Evolutionary conservation across 176 grass and related monocot species (phyloP), one percentile per base, ranked within the genome.

Genomic region (Triticum turgidum): DNA sequence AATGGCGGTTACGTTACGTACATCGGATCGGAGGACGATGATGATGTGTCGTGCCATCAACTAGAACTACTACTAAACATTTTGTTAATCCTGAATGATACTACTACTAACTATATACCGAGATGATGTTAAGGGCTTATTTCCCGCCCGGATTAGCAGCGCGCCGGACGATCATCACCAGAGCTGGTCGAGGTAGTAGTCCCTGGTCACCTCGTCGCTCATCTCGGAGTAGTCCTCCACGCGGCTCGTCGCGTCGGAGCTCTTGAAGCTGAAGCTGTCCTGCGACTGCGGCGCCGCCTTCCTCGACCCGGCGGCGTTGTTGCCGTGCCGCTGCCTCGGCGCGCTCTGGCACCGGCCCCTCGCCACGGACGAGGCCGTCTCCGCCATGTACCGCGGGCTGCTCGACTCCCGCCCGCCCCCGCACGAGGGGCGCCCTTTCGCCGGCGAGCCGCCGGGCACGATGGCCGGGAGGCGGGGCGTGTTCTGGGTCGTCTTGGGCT

Each of bases 121-220:
- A 85, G n/a, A 25, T 37, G 66, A 4, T 13, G 69, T 67, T 77
- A 74, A 86, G 1, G 2, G 1, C 3, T 62, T 34, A 34, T 34
- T 54, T 22, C 7, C 29, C 33, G 24, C 25, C 24, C 30, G 4
- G 3, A 68, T 41, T 65, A 59, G 64, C 22, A 5, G 42, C 61
- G 38, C 51, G 42, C 8, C 54, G 7, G 62, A 2, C 38, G 9
- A 2, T 5, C 14, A 80, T 96, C 90, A 99, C 97, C 97, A 99
- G 83, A 99, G 87, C 63, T 81, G 87, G 66, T 99, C 92, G 62
- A 99, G 87, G 90, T 99, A 99, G 80, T 99, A 93, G 37, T 99
- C 97, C n/a, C 92, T 81, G 41, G 91, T 89, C 54, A 81, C 83
- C 68, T 92, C 87, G 73, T 92, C 90, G 24, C 82, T 79, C 6